These are phyloP conservation scores for Nothopassalora personata DNA, from an alignment of 2,329 filamentous ascomycete species.

Conservation along the genomic window DNA sequence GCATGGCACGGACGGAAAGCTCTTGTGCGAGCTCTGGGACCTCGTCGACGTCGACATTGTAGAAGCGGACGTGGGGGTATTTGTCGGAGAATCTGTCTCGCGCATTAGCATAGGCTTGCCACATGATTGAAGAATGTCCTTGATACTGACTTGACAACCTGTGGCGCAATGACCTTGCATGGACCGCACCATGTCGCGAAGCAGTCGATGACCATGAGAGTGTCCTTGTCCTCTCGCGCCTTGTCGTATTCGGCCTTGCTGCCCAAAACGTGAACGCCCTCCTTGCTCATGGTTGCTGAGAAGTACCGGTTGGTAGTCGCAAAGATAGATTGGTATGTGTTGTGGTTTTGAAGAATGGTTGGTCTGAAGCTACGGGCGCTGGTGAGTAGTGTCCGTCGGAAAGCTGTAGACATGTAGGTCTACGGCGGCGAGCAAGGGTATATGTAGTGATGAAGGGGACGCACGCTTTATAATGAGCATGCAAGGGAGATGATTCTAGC, in stretches of 20 bases:
- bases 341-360: slow-evolving; percentile 10
- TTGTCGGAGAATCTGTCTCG: slow-evolving; percentile 52
- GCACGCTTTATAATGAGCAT: neutral
- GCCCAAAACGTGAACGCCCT: slow-evolving; percentile 48
- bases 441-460: slow-evolving; percentile 1
- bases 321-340: slow-evolving; percentile 21
- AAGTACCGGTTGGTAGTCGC: slow-evolving; percentile 30
- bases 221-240: slow-evolving; percentile 47
- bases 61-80: slow-evolving; percentile 63
- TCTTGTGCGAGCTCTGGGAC: slow-evolving; percentile 69
- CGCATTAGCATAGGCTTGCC: neutral
- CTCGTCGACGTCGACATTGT: slow-evolving; percentile 88
- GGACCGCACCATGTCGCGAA: slow-evolving; percentile 91
- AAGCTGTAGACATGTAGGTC: slow-evolving; percentile 37
- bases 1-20: slow-evolving; percentile 83
- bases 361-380: slow-evolving; percentile 31
- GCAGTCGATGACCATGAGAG: slow-evolving; percentile 74
- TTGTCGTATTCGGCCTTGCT: slow-evolving; percentile 57
- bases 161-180: slow-evolving; percentile 83
- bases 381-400: slow-evolving; percentile 41
- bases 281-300: slow-evolving; percentile 40
- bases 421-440: slow-evolving; percentile 5
- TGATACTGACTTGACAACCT: slow-evolving; percentile 55
- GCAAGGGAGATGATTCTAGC: neutral
- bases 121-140: slow-evolving; percentile 3